Conservation (phyloP, 2,329 filamentous ascomycete genomes). For the Fusarium redolens region DNA sequence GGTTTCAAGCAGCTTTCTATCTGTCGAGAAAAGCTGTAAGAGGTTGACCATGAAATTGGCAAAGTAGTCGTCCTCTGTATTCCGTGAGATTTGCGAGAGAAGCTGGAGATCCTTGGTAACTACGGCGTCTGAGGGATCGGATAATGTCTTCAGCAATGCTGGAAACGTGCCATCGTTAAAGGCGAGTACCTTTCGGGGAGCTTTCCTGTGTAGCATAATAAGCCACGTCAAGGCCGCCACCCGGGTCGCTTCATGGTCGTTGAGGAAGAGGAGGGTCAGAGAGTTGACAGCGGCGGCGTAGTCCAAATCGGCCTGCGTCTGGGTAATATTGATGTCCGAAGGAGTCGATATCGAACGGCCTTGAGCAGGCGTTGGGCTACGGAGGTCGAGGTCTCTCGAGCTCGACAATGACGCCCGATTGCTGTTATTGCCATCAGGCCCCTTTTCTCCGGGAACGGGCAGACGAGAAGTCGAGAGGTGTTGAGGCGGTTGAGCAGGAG, state of each 20-base stretch:
- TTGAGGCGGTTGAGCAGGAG: constrained; percentile 42
- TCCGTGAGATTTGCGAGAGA: constrained; percentile 93
- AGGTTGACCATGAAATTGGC: constrained; percentile 98
- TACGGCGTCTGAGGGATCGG: constrained; percentile 93
- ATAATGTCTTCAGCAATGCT: constrained; percentile 93
- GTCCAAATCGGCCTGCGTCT: constrained; percentile 79
- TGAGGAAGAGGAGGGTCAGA: constrained; percentile 91
- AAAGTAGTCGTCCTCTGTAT: constrained; percentile 98
- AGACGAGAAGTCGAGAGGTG: constrained; percentile 54
- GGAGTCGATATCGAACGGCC: constrained; percentile 60
- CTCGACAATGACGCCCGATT: constrained; percentile 65
- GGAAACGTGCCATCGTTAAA: constrained; percentile 99
- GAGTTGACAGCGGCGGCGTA: constrained; percentile 95
- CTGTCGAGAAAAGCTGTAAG: constrained; percentile 93
- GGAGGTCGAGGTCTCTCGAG: constrained; percentile 64
- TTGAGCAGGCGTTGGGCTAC: constrained; percentile 63
- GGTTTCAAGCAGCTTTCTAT: constrained; percentile 89
- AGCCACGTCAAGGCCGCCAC: constrained; percentile 96
- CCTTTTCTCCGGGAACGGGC: constrained; percentile 57
- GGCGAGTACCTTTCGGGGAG: constrained; percentile 89
- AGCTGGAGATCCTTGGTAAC: constrained; percentile 95
- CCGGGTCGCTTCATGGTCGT: constrained; percentile 95
- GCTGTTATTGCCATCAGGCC: constrained; percentile 59
- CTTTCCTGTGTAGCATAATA: constrained; percentile 97
- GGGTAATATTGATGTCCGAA: constrained; percentile 55